Evolutionary conservation across 108 stramenopile species (phyloP), one percentile per base, ranked within the genome.

Genomic region (Chaetoceros tenuissimus): DNA sequence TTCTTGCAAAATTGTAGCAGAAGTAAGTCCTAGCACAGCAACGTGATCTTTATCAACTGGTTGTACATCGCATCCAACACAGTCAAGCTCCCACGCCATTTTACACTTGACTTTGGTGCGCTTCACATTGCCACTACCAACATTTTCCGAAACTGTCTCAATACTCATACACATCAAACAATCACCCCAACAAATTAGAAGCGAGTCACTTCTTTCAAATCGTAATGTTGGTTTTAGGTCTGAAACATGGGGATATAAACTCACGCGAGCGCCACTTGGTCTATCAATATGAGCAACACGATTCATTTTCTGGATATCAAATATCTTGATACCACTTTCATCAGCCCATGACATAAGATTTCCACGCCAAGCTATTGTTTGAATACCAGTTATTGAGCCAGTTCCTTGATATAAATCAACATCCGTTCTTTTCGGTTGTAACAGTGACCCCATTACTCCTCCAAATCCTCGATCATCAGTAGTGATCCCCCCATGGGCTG

Each of bases 11-110:
- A 53, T 65, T 13, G 56, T 44, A 3, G 70, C 67, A 29, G 69
- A 49, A 1, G 83, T 67, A 18, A 84, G 28, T 16, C 89, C 89
- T 55, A 92, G 64, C 10, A 92, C 80, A n/a, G 77, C 64, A 22
- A 86, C 69, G 68, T 87, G 80, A 24, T 78, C 71, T 47, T 51
- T 57, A 68, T 92, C 85, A 44, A 92, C 24, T 8, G 89, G 89
- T 2, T 56, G 79, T 1, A 79, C 85, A 21, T 80, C 79, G 62
- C 79, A 81, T 7, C 85, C 85, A 7, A 85, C 84, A 60, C 85
- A 86, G 59, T 86, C 89, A 51, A 92, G 65, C 52, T 87, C 83
- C 89, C 89, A 92, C n/a, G 89, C 89, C 85, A 86, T 86, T 23
- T 58, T 75, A 51, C 81, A 82, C 34, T 79, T 66, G 0, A 85